A percentile compares a stretch with the other conserved stretches of the same genome.
phyloP scores from a whole-genome alignment of 768 basidiomycete genomes.

The Lentinula raphanica region DNA sequence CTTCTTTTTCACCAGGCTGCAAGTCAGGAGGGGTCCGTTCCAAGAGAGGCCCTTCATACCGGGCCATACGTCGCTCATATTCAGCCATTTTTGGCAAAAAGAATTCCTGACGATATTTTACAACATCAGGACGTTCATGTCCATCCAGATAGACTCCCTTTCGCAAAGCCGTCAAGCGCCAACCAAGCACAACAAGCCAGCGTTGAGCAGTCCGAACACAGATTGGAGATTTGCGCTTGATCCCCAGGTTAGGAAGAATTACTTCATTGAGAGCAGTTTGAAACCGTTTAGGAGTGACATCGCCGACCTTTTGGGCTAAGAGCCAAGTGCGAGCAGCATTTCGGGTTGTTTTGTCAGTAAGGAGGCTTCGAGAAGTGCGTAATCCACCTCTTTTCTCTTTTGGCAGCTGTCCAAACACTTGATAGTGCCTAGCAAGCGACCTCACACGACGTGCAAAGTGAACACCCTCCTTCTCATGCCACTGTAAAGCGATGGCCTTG shows the following conservation, averaged over 20 bases:
- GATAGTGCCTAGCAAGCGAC: conserved; percentile 30
- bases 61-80: too few species aligned
- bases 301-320: conserved; percentile 15
- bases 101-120: conserved; percentile 21
- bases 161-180: conserved; percentile 18
- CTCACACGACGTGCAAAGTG: conserved; percentile 24
- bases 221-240: conserved; percentile 19
- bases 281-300: conserved; percentile 24
- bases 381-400: conserved; percentile 20
- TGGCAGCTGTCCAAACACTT: conserved; percentile 30
- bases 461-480: conserved; percentile 26
- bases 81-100: conserved; percentile 25
- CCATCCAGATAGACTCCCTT: conserved; percentile 36
- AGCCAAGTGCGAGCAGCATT: conserved; percentile 16
- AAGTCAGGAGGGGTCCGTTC: too few species aligned
- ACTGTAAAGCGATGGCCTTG: conserved; percentile 30
- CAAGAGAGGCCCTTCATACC: too few species aligned
- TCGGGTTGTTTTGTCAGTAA: conserved; percentile 20
- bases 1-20: too few species aligned
- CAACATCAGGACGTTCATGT: conserved; percentile 31
- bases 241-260: conserved; percentile 27
- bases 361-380: conserved; percentile 10
- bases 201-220: conserved; percentile 26
- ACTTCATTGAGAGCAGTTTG: conserved; percentile 19
- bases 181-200: conserved; percentile 34